Conservation (phyloP, 768 basidiomycete species). For the Pleurotus sapidus region DNA sequence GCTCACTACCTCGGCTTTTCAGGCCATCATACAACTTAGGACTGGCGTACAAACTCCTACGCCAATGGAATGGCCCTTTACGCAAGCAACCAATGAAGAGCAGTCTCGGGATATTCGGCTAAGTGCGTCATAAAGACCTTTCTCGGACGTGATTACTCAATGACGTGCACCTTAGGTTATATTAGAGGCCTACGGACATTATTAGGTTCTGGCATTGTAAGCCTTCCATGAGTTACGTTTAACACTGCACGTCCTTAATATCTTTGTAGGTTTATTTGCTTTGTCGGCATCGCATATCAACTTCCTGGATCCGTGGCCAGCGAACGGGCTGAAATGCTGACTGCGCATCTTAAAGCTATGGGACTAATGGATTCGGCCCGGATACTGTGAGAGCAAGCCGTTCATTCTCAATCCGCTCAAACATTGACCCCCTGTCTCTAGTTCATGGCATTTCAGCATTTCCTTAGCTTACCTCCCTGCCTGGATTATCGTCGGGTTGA, state of each 20-base stretch:
- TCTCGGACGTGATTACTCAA: neutral
- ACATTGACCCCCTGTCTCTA: slow-evolving; percentile 18
- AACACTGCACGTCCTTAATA: slow-evolving; percentile 1
- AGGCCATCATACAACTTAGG: slow-evolving; percentile 73
- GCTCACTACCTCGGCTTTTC: neutral
- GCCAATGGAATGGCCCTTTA: slow-evolving; percentile 74
- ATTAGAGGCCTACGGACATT: slow-evolving; percentile 59
- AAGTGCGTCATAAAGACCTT: slow-evolving; percentile 33
- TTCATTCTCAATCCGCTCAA: no score
- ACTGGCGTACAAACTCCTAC: slow-evolving; percentile 53
- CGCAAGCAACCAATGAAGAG: slow-evolving; percentile 62
- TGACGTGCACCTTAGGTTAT: slow-evolving; percentile 38
- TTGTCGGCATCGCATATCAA: slow-evolving; percentile 74
- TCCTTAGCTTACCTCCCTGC: slow-evolving; percentile 71
- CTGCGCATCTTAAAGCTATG: slow-evolving; percentile 78
- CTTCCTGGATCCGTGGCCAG: slow-evolving; percentile 67
- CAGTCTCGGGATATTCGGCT: slow-evolving; percentile 53
- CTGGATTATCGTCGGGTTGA: slow-evolving; percentile 65
- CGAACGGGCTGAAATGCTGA: slow-evolving; percentile 64
- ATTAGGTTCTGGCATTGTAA: slow-evolving; percentile 67
- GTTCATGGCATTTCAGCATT: slow-evolving; percentile 68
- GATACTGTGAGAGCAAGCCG: slow-evolving; percentile 37
- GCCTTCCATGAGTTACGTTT: slow-evolving; percentile 17
- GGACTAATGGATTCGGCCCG: slow-evolving; percentile 71
- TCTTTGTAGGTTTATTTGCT: slow-evolving; percentile 56